Evolutionary conservation across 768 basidiomycete genomes (phyloP), one percentile per base, ranked within the genome.

Genomic region (Pleurotus giganteus): DNA sequence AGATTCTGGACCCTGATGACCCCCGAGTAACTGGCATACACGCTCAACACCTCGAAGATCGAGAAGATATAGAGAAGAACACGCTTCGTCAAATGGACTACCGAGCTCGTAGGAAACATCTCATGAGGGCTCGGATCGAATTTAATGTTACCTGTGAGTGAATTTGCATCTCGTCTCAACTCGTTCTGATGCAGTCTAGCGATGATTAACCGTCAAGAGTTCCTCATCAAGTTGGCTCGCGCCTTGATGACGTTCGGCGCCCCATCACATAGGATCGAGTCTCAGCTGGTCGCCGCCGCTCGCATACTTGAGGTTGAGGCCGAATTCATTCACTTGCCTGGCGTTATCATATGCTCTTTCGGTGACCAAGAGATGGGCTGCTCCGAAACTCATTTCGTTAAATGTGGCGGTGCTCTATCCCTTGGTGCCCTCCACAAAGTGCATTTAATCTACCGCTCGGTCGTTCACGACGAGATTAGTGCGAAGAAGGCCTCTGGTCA

Each of bases 191-290:
- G 39, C 44, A 17, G 36, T 42, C 12, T 53, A 86, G 94, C 90
- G 12, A 84, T 94, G 66, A 71, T 88, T 41, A 81, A 87, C 57
- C 81, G 95, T 54, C 93, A 95, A 60, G 83, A 84, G 53, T 98
- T 96, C 71, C 71, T 97, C 29, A 80, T 94, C 66, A 91, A 85
- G 65, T 80, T 97, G 24, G 91, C 93, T 13, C 82, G 86, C 57
- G 85, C 91, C 15, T 76, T 97, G 36, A 94, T 98, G 90, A 85
- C 85, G 11, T 95, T 91, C 64, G 93, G 94, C 4, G 91, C 94
- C 15, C 93, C 94, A 0, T 93, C 91, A 21, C 95, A 98, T 71
- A 85, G 95, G 28, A 90, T 98, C 57, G 94, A 96, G 70, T 88
- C 92, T 2, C 94, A 97, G 66, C 83, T 98, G 34, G 78, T 88